These are phyloP conservation scores for Erysimum cheiri DNA, from an alignment of 441 rosid genomes.

Conservation along the genomic window DNA sequence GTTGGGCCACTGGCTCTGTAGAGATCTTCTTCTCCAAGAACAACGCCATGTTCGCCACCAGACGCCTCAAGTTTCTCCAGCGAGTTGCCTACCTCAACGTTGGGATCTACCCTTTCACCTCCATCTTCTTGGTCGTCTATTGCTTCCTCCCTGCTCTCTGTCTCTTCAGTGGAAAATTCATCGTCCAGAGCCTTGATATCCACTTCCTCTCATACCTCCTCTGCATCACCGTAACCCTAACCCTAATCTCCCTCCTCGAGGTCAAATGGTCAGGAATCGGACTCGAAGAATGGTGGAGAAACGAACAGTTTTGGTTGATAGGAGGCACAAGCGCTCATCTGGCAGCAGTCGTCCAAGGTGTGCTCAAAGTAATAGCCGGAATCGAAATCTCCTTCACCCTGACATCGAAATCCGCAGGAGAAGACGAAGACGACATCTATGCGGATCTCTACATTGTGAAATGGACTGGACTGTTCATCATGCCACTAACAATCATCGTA, in stretches of 20 bases:
- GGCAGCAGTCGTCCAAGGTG: slow-evolving; percentile 81
- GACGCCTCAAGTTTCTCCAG: slow-evolving; percentile 84
- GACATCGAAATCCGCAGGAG: slow-evolving; percentile 70
- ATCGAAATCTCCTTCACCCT: slow-evolving; percentile 83
- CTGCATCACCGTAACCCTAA: slow-evolving; percentile 61
- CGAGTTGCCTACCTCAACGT: slow-evolving; percentile 85
- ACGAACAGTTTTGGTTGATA: slow-evolving; percentile 92
- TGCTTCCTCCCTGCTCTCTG: slow-evolving; percentile 89
- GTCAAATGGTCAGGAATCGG: slow-evolving; percentile 88
- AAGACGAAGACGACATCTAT: slow-evolving; percentile 71
- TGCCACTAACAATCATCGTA: slow-evolving; percentile 79
- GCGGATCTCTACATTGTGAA: slow-evolving; percentile 85
- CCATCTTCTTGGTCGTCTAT: slow-evolving; percentile 69
- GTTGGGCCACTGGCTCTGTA: slow-evolving; percentile 96
- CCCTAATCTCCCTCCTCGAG: slow-evolving; percentile 76
- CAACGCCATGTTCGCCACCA: slow-evolving; percentile 70
- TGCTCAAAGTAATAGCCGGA: slow-evolving; percentile 78
- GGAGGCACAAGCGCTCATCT: slow-evolving; percentile 95
- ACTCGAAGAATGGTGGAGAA: slow-evolving; percentile 92
- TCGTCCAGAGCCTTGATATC: slow-evolving; percentile 65
- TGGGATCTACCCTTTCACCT: slow-evolving; percentile 92
- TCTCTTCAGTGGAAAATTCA: slow-evolving; percentile 83
- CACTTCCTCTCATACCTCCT: slow-evolving; percentile 76
- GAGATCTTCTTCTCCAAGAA: slow-evolving; percentile 89
- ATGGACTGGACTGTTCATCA: slow-evolving; percentile 84